A percentile compares a stretch with the other conserved stretches of the same genome.
Evolutionary conservation across 2,329 filamentous ascomycete genomes (phyloP).

Genomic region (Claviceps humidiphila): DNA sequence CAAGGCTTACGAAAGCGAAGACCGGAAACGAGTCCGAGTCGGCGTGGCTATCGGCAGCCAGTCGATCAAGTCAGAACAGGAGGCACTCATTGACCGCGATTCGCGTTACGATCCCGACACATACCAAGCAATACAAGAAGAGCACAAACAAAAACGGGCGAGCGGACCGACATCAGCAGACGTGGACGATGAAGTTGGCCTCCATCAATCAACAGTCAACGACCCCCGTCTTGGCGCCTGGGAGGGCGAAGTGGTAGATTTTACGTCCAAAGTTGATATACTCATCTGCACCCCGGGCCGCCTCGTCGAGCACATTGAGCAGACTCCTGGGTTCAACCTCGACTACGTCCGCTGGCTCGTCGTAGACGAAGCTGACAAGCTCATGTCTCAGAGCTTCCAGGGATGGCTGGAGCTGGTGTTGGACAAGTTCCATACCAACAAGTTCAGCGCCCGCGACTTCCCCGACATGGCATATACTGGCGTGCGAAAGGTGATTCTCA

Average conservation of each 20-base stretch:
- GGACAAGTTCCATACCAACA: conserved; percentile 38
- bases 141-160: conserved; percentile 6
- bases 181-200: conserved; percentile 10
- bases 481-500: conserved; percentile 72
- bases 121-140: conserved; percentile 22
- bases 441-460: conserved; percentile 39
- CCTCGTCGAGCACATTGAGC: conserved; percentile 78
- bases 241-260: conserved; percentile 44
- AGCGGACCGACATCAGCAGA: conserved; percentile 5
- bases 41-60: conserved; percentile 75
- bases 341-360: conserved; percentile 75
- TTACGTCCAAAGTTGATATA: conserved; percentile 66
- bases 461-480: conserved; percentile 37
- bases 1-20: conserved; percentile 40
- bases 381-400: conserved; percentile 85
- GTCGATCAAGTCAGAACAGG: conserved; percentile 52
- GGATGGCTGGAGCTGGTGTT: conserved; percentile 72
- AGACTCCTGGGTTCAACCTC: conserved; percentile 70
- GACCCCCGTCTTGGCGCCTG: conserved; percentile 21
- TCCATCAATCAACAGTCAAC: conserved; percentile 6
- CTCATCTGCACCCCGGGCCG: conserved; percentile 85
- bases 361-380: conserved; percentile 85
- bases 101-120: conserved; percentile 50
- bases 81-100: conserved; percentile 30
- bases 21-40: conserved; percentile 57